Percentiles rank a stretch among this genome's conserved stretches.
These are phyloP conservation scores for Aspergillus campestris DNA, from an alignment of 495 filamentous ascomycete genomes.

Conservation along the genomic window DNA sequence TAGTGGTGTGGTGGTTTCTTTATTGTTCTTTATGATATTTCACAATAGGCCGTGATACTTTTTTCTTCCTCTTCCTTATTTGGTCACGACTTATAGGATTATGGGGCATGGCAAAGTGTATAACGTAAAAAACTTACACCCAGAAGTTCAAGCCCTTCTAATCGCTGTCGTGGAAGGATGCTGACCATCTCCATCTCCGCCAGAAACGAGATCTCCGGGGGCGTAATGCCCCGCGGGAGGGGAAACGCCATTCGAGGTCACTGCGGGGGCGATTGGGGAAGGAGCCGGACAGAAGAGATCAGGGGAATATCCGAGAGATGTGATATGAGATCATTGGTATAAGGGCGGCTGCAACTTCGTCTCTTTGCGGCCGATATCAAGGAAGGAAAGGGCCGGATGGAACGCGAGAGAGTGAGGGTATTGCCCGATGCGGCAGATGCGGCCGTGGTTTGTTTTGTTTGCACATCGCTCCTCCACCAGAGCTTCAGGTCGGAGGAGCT, in stretches of 20 bases:
- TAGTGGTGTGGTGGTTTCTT: background rate
- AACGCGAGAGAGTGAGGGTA: background rate
- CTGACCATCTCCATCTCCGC: conserved; percentile 97
- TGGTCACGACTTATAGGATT: background rate
- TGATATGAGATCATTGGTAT: background rate
- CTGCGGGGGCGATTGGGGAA: background rate
- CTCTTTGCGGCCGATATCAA: background rate
- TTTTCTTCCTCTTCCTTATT: background rate
- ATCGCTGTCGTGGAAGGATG: conserved; percentile 80
- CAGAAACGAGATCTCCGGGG: conserved; percentile 86
- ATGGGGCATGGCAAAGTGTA: background rate
- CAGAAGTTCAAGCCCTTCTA: conserved; percentile 77
- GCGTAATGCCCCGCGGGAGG: conserved; percentile 72
- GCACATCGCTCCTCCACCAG: conserved; percentile 8
- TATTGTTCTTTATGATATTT: background rate
- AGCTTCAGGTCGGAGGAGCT: too few species aligned
- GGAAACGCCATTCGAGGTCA: conserved; percentile 65
- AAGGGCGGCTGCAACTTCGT: background rate
- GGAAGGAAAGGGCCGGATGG: background rate
- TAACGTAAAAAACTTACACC: conserved; percentile 51
- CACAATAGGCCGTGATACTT: background rate
- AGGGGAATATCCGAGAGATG: background rate
- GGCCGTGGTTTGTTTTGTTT: conserved; percentile 26
- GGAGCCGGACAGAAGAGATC: too few species aligned
- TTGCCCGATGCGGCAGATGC: background rate